These are phyloP conservation scores for Fusarium denticulatum DNA, from an alignment of 2,329 filamentous ascomycete species.

Conservation along the genomic window DNA sequence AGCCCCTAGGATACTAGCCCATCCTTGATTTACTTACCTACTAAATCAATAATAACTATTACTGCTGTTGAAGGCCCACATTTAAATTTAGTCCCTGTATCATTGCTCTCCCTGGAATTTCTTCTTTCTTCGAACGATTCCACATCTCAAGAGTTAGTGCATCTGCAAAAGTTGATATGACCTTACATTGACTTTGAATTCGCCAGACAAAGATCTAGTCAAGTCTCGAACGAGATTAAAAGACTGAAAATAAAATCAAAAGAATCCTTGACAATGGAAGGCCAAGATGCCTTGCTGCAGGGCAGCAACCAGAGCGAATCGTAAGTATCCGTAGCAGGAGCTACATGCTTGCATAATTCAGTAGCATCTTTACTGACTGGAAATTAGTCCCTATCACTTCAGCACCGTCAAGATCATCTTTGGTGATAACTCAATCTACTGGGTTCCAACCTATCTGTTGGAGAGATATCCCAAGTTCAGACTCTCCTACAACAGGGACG, in stretches of 20 bases:
- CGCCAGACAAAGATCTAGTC: fast-evolving
- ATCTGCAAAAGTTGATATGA: too few relatives aligned
- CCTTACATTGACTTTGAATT: background rate
- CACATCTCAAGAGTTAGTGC: background rate
- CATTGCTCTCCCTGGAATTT: background rate
- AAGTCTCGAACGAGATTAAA: too few relatives aligned
- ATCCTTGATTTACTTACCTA: background rate
- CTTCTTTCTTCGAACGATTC: background rate
- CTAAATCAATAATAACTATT: too few relatives aligned
- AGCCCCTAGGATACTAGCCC: background rate
- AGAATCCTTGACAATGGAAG: background rate
- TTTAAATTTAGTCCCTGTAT: background rate
- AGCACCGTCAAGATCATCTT: background rate
- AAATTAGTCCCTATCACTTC: background rate
- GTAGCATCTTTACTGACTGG: background rate
- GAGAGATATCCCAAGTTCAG: background rate
- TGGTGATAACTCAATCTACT: background rate
- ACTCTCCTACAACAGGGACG: background rate
- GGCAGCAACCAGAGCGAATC: background rate
- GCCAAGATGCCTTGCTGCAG: background rate
- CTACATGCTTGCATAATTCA: background rate
- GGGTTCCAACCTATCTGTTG: background rate
- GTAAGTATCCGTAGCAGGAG: background rate
- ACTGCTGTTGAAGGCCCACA: background rate
- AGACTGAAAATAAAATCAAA: background rate